Base-by-base conservation (phyloP, 148 eudicot species). In the Suaeda aralocaspica region DNA sequence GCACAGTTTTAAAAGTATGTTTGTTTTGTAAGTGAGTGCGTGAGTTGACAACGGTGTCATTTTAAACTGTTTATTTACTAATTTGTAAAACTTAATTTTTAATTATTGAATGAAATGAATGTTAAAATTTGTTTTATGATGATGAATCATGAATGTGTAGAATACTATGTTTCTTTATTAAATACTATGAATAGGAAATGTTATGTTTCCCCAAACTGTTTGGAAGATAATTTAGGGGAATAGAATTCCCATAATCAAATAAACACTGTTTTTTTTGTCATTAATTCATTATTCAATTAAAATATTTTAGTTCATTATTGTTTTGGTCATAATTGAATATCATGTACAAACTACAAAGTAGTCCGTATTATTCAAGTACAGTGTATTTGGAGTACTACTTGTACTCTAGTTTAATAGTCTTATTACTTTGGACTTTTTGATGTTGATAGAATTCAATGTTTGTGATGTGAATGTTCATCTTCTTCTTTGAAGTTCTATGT, bases 1-100 rank as follows among this genome's bases (percentile, higher is more conserved):
- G 65, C 64, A 57, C 48, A 69, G 19, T 57, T 56, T 69, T 34
- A 28, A 6, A 22, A 18, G 63, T 36, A 55, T 36, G 21, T 66
- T 49, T 49, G 34, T 1, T 66, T 30, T 16, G 26, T n/a, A n/a
- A n/a, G n/a, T n/a, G n/a, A n/a, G n/a, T n/a, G n/a, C n/a, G 41
- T 36, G 33, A 57, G 73, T n/a, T 57, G 53, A 34, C 46, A 3
- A 36, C 41, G 41, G 41, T 36, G 41, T 36, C 8, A 3, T 28
- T 28, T 28, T 30, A 2, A n/a, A n/a, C 9, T 61, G 18, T 69
- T 57, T 69, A 14, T 9, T 29, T 69, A 28, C 19, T 62, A 36
- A 62, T 56, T 69, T 24, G 53, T 29, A 57, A 42, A 26, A 42
- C 44, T 56, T 57, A 36, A 36, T 36, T 14, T n/a, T n/a, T n/a